phyloP scores from a whole-genome alignment of 176 grass and related monocot species.

The Hsuehochloa calcarea region DNA sequence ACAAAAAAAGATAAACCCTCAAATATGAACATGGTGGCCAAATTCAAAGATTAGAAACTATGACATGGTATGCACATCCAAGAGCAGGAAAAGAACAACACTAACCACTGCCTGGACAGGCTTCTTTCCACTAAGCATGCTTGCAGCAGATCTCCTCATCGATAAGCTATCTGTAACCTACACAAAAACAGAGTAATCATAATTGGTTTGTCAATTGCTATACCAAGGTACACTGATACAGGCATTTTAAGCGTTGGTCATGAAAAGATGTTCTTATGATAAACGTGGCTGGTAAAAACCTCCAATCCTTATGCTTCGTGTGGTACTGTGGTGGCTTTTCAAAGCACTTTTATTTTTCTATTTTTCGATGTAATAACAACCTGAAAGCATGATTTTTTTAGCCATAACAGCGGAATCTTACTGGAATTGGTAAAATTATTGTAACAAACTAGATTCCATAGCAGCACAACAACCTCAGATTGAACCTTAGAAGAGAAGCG shows the following conservation, averaged over 20 bases:
- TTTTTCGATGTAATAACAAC: constrained; percentile 6
- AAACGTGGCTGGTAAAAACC: neutral
- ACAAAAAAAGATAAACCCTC: constrained; percentile 12
- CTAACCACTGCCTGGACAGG: constrained; percentile 55
- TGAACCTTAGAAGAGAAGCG: neutral
- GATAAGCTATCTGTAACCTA: constrained; percentile 67
- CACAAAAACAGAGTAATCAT: constrained; percentile 15
- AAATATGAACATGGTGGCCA: constrained; percentile 17
- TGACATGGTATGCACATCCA: constrained; percentile 14
- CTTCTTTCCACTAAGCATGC: constrained; percentile 98
- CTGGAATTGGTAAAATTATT: neutral
- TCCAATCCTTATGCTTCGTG: neutral
- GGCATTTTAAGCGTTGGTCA: neutral
- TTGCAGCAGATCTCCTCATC: constrained; percentile 89
- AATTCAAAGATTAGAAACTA: constrained; percentile 15
- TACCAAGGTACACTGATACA: neutral
- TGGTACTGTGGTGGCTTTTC: neutral
- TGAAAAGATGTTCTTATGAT: neutral
- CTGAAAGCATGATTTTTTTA: neutral
- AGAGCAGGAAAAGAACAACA: constrained; percentile 18
- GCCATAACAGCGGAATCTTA: neutral
- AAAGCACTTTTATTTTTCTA: neutral
- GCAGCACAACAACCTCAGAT: neutral
- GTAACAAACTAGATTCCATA: neutral
- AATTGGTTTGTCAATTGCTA: neutral